Conservation (phyloP, 1,284 basidiomycete species). For the Pseudozyma sp. region DNA sequence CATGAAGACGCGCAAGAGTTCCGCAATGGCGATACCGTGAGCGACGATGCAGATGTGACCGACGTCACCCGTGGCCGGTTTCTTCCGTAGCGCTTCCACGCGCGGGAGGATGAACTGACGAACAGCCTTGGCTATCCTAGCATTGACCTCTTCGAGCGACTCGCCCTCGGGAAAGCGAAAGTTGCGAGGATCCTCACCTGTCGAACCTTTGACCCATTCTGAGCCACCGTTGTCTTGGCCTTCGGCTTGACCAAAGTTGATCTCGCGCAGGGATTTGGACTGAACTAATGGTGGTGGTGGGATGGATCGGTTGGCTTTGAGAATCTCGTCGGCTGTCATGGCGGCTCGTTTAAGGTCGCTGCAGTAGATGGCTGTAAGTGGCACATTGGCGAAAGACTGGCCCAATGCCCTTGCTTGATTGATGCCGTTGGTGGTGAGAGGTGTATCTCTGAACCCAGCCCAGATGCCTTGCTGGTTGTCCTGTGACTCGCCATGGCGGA, state of each 20-base stretch:
- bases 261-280: constrained; percentile 69
- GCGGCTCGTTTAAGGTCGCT: constrained; percentile 83
- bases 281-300: constrained; percentile 73
- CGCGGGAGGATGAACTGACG: constrained; percentile 76
- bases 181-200: constrained; percentile 70
- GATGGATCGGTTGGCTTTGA: constrained; percentile 71
- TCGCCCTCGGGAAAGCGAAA: constrained; percentile 80
- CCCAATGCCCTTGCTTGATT: constrained; percentile 87
- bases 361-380: constrained; percentile 79
- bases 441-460: constrained; percentile 87
- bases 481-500: constrained; percentile 58
- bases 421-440: constrained; percentile 83
- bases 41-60: constrained; percentile 80
- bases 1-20: constrained; percentile 69
- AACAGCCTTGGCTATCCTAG: constrained; percentile 75
- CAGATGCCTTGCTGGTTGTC: constrained; percentile 73
- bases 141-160: constrained; percentile 77
- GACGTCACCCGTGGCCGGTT: constrained; percentile 29
- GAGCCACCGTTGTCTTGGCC: constrained; percentile 73
- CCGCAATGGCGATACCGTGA: constrained; percentile 82
- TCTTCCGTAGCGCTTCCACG: constrained; percentile 67
- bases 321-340: constrained; percentile 77
- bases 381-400: constrained; percentile 74
- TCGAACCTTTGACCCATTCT: constrained; percentile 41
- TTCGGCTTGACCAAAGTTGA: constrained; percentile 79